These are phyloP conservation scores for Fusarium veterinarium DNA, from an alignment of 2,329 filamentous ascomycete species.

Conservation along the genomic window DNA sequence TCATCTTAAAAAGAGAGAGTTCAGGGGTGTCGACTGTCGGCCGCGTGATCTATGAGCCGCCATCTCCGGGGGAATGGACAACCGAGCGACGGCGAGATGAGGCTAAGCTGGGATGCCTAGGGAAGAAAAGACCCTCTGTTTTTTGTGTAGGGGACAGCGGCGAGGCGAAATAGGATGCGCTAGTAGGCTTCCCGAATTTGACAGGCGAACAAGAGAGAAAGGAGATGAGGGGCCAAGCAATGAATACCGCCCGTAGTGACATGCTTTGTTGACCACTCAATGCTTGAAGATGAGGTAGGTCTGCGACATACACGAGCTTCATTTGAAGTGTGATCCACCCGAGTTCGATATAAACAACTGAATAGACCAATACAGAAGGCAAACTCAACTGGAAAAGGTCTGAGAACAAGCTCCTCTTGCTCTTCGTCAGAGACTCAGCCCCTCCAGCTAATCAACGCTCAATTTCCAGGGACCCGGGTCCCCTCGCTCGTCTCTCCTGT, in stretches of 20 bases:
- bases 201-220: constrained; percentile 9
- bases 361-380: not conserved
- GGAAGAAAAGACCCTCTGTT: not conserved
- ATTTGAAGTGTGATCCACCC: constrained; percentile 16
- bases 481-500: not conserved
- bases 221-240: constrained; percentile 18
- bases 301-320: constrained; percentile 15
- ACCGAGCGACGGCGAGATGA: constrained; percentile 37
- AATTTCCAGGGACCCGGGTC: constrained; percentile 43
- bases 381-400: not conserved
- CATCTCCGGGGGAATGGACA: constrained; percentile 40
- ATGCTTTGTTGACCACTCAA: constrained; percentile 12
- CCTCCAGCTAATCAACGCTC: constrained; percentile 29
- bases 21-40: constrained; percentile 32
- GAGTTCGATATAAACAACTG: not conserved
- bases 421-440: constrained; percentile 1
- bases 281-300: not conserved
- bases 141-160: constrained; percentile 9
- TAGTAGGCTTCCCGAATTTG: constrained; percentile 34
- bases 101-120: constrained; percentile 34
- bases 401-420: constrained; percentile 9
- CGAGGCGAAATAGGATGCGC: constrained; percentile 24
- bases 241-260: not conserved
- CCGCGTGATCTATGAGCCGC: constrained; percentile 45
- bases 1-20: constrained; percentile 30